Evolutionary conservation across 805 yeast genomes (phyloP).

Genomic region (Candida gorgasii): DNA sequence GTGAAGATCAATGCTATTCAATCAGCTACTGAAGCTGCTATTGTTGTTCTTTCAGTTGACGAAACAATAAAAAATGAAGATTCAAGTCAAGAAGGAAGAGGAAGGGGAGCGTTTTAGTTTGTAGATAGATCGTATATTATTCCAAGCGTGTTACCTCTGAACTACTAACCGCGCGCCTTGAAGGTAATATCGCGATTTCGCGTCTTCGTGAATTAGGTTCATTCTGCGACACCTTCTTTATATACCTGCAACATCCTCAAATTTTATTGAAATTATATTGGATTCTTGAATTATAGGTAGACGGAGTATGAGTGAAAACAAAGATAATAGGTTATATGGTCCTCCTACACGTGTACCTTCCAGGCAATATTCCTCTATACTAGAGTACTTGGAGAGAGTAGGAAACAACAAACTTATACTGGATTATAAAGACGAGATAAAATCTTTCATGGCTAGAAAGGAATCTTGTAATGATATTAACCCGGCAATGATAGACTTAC

Average conservation of each 20-base stretch:
- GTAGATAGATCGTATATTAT: not conserved
- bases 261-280: not conserved
- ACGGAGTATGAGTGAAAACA: not conserved
- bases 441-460: constrained; percentile 37
- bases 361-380: constrained; percentile 39
- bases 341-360: constrained; percentile 31
- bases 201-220: constrained; percentile 5
- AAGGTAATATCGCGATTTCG: constrained; percentile 5
- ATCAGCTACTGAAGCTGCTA: constrained; percentile 97
- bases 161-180: not conserved
- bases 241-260: not conserved
- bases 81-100: constrained; percentile 45
- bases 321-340: constrained; percentile 10
- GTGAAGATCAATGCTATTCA: constrained; percentile 92
- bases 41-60: constrained; percentile 89
- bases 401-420: constrained; percentile 42
- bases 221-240: constrained; percentile 2
- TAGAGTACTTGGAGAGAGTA: constrained; percentile 50
- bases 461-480: constrained; percentile 45
- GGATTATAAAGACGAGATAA: constrained; percentile 46
- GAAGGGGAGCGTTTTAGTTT: constrained; percentile 45
- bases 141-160: not conserved
- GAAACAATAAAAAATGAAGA: constrained; percentile 84
- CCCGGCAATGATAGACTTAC: constrained; percentile 52
- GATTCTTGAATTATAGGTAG: not conserved